Conservation (phyloP, 129 eudicot genomes). For the Centella asiatica region DNA sequence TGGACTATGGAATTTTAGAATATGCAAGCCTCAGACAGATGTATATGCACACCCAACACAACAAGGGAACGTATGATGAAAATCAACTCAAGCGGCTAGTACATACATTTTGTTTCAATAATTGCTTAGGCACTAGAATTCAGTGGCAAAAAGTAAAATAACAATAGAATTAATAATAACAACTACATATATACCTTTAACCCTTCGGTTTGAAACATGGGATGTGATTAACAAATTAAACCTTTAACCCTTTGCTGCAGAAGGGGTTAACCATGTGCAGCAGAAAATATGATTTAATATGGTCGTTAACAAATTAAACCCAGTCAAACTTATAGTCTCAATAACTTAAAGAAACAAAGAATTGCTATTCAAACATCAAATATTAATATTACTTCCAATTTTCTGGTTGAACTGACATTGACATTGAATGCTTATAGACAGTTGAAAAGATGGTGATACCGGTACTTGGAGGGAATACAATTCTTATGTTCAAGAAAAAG, state of each 20-base stretch:
- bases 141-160: not conserved
- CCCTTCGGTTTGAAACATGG: no score
- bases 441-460: not conserved
- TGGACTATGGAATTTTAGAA: not conserved
- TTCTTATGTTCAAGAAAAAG: not conserved
- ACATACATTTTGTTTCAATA: no score
- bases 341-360: not conserved
- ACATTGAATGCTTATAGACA: not conserved
- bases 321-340: not conserved
- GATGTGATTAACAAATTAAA: no score
- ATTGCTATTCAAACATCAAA: not conserved
- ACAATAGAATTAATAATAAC: no score
- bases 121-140: not conserved
- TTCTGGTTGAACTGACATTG: not conserved
- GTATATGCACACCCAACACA: not conserved
- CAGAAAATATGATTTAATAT: not conserved
- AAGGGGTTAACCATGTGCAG: not conserved
- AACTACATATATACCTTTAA: no score
- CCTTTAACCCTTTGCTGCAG: no score
- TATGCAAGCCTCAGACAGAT: not conserved
- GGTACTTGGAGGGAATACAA: not conserved
- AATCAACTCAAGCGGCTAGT: not conserved
- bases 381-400: not conserved
- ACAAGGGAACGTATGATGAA: not conserved
- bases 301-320: not conserved